These are phyloP conservation scores for Pythium brassicae DNA, from an alignment of 352 stramenopile species.

Conservation along the genomic window DNA sequence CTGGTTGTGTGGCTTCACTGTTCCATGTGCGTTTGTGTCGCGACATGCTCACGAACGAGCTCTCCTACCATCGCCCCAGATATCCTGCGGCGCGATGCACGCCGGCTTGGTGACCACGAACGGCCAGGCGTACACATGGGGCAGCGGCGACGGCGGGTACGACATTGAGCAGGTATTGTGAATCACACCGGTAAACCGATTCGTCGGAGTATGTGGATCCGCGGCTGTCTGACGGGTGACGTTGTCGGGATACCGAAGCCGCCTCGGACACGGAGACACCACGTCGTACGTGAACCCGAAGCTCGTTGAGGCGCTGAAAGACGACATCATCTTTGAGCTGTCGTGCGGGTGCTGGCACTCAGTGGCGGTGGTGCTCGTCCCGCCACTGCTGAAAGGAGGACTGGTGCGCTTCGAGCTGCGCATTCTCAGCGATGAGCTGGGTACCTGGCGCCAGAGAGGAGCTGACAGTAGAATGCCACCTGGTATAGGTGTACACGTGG, in stretches of 20 bases:
- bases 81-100: slow-evolving; percentile 77
- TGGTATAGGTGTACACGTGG: slow-evolving; percentile 83
- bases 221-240: too few relatives aligned
- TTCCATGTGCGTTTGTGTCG: too few relatives aligned
- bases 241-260: slow-evolving; percentile 21
- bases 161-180: too few relatives aligned
- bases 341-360: slow-evolving; percentile 86
- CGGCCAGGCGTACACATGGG: slow-evolving; percentile 77
- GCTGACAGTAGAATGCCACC: not conserved
- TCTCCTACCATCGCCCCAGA: slow-evolving; percentile 20
- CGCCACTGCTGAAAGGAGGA: slow-evolving; percentile 78
- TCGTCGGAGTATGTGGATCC: too few relatives aligned
- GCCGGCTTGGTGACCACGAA: slow-evolving; percentile 69
- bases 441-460: not conserved
- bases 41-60: not conserved
- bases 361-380: slow-evolving; percentile 84
- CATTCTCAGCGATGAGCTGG: not conserved
- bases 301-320: slow-evolving; percentile 61
- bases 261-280: slow-evolving; percentile 69
- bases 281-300: slow-evolving; percentile 71
- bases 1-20: not conserved
- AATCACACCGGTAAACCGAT: too few relatives aligned
- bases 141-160: slow-evolving; percentile 80
- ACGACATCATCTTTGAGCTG: slow-evolving; percentile 76
- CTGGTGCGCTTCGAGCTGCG: slow-evolving; percentile 24